These are phyloP conservation scores for Cucurbitaria berberidis DNA, from an alignment of 2,329 filamentous ascomycete species.

Conservation along the genomic window DNA sequence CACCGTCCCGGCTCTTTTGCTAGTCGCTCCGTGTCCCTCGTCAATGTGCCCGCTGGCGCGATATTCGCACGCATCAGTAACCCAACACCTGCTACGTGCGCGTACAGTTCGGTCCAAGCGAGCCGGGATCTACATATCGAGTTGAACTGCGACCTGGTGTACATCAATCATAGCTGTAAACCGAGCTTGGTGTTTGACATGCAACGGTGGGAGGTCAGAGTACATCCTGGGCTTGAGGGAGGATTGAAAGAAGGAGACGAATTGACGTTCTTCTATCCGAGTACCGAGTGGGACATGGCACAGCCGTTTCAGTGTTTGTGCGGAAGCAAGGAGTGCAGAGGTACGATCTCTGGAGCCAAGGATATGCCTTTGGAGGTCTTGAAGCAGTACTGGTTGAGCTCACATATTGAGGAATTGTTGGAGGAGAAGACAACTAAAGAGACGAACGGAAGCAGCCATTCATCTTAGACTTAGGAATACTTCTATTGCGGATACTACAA, in stretches of 20 bases:
- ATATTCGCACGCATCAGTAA: conserved; percentile 58
- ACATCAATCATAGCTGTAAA: conserved; percentile 63
- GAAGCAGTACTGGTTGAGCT: conserved; percentile 57
- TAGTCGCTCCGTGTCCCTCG: conserved; percentile 55
- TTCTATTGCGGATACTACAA: not conserved
- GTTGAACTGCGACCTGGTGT: conserved; percentile 63
- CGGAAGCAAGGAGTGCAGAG: conserved; percentile 62
- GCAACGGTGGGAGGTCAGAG: conserved; percentile 58
- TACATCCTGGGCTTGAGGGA: conserved; percentile 50
- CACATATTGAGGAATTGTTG: conserved; percentile 42
- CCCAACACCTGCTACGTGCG: conserved; percentile 53
- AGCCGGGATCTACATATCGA: conserved; percentile 59
- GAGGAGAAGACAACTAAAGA: conserved; percentile 25
- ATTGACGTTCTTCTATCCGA: conserved; percentile 73
- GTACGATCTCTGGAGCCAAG: conserved; percentile 67
- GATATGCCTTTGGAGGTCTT: conserved; percentile 64
- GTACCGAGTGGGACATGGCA: conserved; percentile 76
- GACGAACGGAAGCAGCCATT: not conserved
- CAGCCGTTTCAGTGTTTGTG: conserved; percentile 74
- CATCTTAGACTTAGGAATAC: no score
- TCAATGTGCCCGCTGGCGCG: conserved; percentile 58
- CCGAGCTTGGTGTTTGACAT: conserved; percentile 63
- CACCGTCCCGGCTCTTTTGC: conserved; percentile 50
- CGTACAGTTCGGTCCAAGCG: conserved; percentile 61
- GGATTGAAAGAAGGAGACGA: conserved; percentile 49